These are phyloP conservation scores for Tilletia horrida DNA, from an alignment of 1,284 basidiomycete species.

Conservation along the genomic window DNA sequence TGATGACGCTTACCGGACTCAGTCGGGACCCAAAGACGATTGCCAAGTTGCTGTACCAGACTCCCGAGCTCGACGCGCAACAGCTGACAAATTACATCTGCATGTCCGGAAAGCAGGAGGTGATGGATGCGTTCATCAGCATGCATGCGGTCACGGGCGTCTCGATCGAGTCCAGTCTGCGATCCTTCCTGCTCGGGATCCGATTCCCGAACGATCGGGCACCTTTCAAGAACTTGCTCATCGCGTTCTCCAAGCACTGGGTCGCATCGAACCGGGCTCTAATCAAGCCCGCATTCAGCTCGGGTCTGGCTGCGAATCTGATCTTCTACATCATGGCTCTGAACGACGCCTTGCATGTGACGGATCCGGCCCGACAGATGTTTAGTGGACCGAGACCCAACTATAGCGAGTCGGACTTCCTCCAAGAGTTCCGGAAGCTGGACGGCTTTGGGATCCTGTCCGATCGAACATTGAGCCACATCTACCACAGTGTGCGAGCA, in stretches of 20 bases:
- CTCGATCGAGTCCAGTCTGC: conserved; percentile 80
- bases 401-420: conserved; percentile 35
- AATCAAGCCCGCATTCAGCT: conserved; percentile 38
- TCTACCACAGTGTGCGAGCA: conserved; percentile 39
- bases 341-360: conserved; percentile 61
- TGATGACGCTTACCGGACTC: conserved; percentile 38
- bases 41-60: conserved; percentile 78
- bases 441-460: conserved; percentile 37
- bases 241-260: conserved; percentile 79
- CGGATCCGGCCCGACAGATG: conserved; percentile 18
- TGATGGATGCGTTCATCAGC: conserved; percentile 79
- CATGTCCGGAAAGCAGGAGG: conserved; percentile 64
- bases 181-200: conserved; percentile 73
- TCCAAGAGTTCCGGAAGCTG: conserved; percentile 37
- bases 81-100: conserved; percentile 78
- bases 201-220: conserved; percentile 70
- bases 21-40: conserved; percentile 59
- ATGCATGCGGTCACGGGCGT: conserved; percentile 78
- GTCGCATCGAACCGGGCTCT: conserved; percentile 70
- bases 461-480: conserved; percentile 45
- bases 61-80: conserved; percentile 76
- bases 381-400: conserved; percentile 32
- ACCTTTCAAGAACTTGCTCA: conserved; percentile 66
- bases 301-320: conserved; percentile 60
- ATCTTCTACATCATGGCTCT: conserved; percentile 81